phyloP scores from a whole-genome alignment of 305 asterid species.

The Rubia balearica region DNA sequence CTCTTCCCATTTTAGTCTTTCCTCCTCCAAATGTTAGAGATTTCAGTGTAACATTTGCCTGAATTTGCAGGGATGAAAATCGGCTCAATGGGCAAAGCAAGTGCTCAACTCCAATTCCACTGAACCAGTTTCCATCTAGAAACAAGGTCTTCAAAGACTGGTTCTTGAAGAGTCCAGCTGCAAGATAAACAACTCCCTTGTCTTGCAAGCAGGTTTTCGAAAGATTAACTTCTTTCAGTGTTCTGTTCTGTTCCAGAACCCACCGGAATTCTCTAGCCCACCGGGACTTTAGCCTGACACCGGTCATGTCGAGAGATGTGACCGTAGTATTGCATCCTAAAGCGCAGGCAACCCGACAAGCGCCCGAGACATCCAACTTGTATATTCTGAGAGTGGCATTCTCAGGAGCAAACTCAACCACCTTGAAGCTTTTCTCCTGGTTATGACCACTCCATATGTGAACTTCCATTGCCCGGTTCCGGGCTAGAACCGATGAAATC shows the following conservation, averaged over 20 bases:
- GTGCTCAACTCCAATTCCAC: slow-evolving; percentile 71
- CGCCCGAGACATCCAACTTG: slow-evolving; percentile 38
- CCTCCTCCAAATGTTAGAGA: slow-evolving; percentile 58
- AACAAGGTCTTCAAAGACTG: slow-evolving; percentile 47
- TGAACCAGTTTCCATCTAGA: slow-evolving; percentile 60
- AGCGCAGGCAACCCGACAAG: slow-evolving; percentile 62
- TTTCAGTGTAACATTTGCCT: slow-evolving; percentile 57
- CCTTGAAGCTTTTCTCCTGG: slow-evolving; percentile 32
- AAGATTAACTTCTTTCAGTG: slow-evolving; percentile 50
- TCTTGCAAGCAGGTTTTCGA: slow-evolving; percentile 55
- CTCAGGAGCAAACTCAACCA: slow-evolving; percentile 57
- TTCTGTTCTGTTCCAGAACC: slow-evolving; percentile 72
- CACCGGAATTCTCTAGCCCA: slow-evolving; percentile 83
- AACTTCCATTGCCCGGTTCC: slow-evolving; percentile 74
- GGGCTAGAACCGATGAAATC: slow-evolving; percentile 64
- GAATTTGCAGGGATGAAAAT: slow-evolving; percentile 66
- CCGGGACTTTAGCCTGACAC: slow-evolving; percentile 52
- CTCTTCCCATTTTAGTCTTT: slow-evolving; percentile 58
- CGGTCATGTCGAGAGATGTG: slow-evolving; percentile 58
- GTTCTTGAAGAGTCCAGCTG: slow-evolving; percentile 81
- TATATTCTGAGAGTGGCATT: slow-evolving; percentile 47
- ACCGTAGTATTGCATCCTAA: slow-evolving; percentile 70
- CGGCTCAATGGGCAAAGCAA: slow-evolving; percentile 73
- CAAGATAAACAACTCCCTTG: slow-evolving; percentile 64
- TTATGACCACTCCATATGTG: slow-evolving; percentile 53